These are phyloP conservation scores for Tricholoma flavovirens DNA, from an alignment of 768 basidiomycete genomes.

Conservation along the genomic window DNA sequence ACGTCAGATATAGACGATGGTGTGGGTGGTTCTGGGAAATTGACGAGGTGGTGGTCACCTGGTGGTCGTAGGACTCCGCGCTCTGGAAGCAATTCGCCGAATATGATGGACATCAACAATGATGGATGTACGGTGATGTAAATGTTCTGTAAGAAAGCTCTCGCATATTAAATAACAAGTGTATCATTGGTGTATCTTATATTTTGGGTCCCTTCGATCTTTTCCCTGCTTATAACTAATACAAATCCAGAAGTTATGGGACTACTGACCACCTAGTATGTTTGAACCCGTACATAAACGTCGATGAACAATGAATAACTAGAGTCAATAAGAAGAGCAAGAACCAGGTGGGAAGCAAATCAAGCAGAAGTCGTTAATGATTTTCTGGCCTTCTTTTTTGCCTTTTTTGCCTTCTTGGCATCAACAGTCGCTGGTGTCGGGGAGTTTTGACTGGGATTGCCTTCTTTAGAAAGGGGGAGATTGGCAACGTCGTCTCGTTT, in stretches of 20 bases:
- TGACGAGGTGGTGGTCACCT: conserved; percentile 52
- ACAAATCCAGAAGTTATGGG: too few relatives aligned
- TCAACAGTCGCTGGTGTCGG: conserved; percentile 6
- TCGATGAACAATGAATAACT: neutral
- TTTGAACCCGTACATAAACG: too few relatives aligned
- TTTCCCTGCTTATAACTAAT: neutral
- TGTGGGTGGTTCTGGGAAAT: conserved; percentile 7
- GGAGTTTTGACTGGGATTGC: neutral
- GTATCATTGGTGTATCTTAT: neutral
- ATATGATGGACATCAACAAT: conserved; percentile 40
- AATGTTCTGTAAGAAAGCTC: conserved; percentile 13
- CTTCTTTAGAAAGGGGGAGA: neutral
- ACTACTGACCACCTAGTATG: too few relatives aligned
- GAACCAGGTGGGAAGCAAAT: neutral
- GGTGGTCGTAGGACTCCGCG: conserved; percentile 32
- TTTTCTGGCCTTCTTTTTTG: conserved; percentile 31
- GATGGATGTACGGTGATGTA: conserved; percentile 72
- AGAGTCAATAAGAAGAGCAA: neutral
- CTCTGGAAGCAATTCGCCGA: conserved; percentile 43
- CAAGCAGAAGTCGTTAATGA: conserved; percentile 4
- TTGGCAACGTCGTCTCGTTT: neutral
- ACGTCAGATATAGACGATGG: conserved; percentile 25
- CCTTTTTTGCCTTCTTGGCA: conserved; percentile 24
- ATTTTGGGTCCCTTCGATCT: neutral
- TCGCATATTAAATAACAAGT: neutral